Base-by-base conservation (phyloP, 2,329 filamentous ascomycete genomes). In the Hypoxylon sp. region DNA sequence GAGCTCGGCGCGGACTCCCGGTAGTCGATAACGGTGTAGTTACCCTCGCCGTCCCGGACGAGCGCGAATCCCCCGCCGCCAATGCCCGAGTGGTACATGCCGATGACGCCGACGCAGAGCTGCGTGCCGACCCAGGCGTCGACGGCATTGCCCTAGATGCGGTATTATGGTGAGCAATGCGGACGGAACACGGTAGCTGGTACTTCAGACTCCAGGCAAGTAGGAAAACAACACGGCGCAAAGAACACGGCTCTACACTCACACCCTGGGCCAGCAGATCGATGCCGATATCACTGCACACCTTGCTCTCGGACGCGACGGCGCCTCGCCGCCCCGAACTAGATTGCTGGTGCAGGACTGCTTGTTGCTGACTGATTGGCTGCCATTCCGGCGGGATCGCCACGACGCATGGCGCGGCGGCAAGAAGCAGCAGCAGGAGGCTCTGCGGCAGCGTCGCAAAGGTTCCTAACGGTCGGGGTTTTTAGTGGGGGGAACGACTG, bases 51-150 rank as follows among this genome's bases (percentile, higher is more conserved):
- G 46, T 88, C 84, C 58, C 92, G 88, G 20, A 97, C 86, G 3
- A 97, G 82, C 83, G 91, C 90, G 77, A 98, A 98, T 1, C 94
- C 94, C 41, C 95, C 94, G 6, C 94, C 94, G 24, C 93, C 94
- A 57, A 97, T 89, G 10, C 94, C 94, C 24, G 86, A 87, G 76
- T 94, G 91, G 70, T 93, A 91, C 87, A 91, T 91, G 57, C 86
- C 89, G 48, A 91, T 84, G 2, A 91, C 89, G 13, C 91, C 91
- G 26, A 94, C 87, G 67, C 91, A 94, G 47, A 94, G 85, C 11
- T 88, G 88, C 0, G 91, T 91, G 30, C 88, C 91, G 26, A 94
- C 85, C 70, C 91, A 80, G 46, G 91, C 90, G 78, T 94, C 91
- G 0, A 90, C 90, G 11, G 91, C 91, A 77, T 92, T 93, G 8